phyloP scores from a whole-genome alignment of 78 protist species.

The Isochrysis galbana region DNA sequence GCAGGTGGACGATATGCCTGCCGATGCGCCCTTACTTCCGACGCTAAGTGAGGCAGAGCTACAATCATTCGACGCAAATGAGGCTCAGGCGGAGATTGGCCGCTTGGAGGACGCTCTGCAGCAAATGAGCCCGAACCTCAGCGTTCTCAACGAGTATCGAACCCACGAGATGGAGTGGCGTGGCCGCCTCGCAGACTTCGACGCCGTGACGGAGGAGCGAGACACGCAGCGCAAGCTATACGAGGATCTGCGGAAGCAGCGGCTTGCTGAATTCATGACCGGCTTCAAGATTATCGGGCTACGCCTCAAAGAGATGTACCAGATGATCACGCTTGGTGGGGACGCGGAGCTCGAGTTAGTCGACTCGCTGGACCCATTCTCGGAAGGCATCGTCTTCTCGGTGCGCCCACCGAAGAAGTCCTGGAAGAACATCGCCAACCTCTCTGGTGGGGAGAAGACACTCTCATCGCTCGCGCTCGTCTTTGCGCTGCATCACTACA shows the following conservation, averaged over 20 bases:
- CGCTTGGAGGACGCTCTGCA: neutral
- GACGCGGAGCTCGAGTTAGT: slow-evolving; percentile 99
- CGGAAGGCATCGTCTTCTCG: slow-evolving; percentile 90
- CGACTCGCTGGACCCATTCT: slow-evolving; percentile 96
- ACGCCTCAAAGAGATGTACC: slow-evolving; percentile 95
- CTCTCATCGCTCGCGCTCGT: slow-evolving; percentile 97
- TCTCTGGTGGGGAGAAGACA: slow-evolving; percentile 99
- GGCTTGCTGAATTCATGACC: slow-evolving; percentile 95
- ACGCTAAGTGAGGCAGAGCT: neutral
- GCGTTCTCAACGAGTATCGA: slow-evolving; percentile 73
- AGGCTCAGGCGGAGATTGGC: neutral
- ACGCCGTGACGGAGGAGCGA: slow-evolving; percentile 58
- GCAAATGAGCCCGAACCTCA: slow-evolving; percentile 61
- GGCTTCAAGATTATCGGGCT: slow-evolving; percentile 87
- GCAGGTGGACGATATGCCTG: neutral
- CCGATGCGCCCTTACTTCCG: neutral
- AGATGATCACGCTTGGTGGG: slow-evolving; percentile 98
- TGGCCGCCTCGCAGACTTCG: slow-evolving; percentile 56
- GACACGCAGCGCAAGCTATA: slow-evolving; percentile 63
- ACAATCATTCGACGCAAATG: neutral
- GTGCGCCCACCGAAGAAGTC: slow-evolving; percentile 97
- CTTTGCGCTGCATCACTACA: slow-evolving; percentile 98
- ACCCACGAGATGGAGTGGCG: slow-evolving; percentile 56
- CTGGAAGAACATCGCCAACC: slow-evolving; percentile 98
- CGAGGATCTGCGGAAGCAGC: slow-evolving; percentile 54